These are phyloP conservation scores for Musa beccarii DNA, from an alignment of 176 grass and related monocot genomes.

Conservation along the genomic window DNA sequence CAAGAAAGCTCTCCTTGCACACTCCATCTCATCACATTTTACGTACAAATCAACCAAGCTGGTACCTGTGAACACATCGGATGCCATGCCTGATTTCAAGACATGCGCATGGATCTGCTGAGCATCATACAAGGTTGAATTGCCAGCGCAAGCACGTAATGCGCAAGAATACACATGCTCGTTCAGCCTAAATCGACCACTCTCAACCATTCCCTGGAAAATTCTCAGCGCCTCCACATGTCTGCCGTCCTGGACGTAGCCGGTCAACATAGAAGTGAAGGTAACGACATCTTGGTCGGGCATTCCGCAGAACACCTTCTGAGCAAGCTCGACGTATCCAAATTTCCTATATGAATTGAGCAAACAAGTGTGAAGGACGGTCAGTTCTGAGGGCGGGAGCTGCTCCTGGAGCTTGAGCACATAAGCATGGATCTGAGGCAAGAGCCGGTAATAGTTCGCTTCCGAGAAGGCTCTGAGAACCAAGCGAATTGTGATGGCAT, in stretches of 20 bases:
- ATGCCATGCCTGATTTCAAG: conserved; percentile 20
- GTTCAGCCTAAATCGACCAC: conserved; percentile 16
- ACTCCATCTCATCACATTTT: conserved; percentile 21
- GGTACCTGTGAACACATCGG: conserved; percentile 20
- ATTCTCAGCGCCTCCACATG: conserved; percentile 15
- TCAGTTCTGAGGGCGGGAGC: conserved; percentile 5
- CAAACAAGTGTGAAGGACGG: conserved; percentile 22
- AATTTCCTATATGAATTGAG: not conserved
- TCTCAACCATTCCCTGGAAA: conserved; percentile 25
- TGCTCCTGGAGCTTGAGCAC: conserved; percentile 7
- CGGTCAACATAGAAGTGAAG: conserved; percentile 23
- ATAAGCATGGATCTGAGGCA: conserved; percentile 35
- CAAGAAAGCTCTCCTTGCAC: conserved; percentile 19
- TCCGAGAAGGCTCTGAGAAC: conserved; percentile 19
- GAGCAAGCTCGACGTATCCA: conserved; percentile 16
- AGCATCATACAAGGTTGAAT: conserved; percentile 9
- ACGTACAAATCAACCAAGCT: conserved; percentile 30
- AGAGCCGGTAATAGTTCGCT: not conserved
- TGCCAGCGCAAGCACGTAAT: conserved; percentile 19
- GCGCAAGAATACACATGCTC: conserved; percentile 27
- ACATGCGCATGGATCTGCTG: conserved; percentile 27
- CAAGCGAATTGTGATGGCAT: conserved; percentile 25
- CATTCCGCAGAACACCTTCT: conserved; percentile 28
- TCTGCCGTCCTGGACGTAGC: conserved; percentile 14
- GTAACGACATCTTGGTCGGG: conserved; percentile 26